Evolutionary conservation across 1,284 basidiomycete genomes (phyloP), one percentile per base, ranked within the genome.

Genomic region (Rhodotorula sp.): DNA sequence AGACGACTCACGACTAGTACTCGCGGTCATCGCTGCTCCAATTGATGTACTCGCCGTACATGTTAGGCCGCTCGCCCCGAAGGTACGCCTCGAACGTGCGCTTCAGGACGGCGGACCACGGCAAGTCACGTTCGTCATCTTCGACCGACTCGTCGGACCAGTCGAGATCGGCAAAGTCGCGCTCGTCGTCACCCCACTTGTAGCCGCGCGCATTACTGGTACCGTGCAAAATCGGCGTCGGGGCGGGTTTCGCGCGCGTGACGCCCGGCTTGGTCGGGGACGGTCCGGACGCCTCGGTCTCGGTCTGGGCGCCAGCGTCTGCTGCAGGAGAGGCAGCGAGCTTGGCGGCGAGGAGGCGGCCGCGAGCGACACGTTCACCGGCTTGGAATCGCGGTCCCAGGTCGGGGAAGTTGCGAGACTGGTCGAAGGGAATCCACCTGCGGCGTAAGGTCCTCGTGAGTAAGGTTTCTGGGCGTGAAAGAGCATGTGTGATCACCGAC

Each of bases 341-440:
- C 59, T 71, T 77, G 71, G 67, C 74, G 66, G 61, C 71, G 61
- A 66, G 73, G 55, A 68, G 60, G 19, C 78, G 74, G 12, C 79
- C 77, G 0, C 79, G 79, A 8, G 77, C 77, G 43, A 79, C 23
- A 80, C 82, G 62, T 81, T 82, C 47, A 78, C 80, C 23, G 82
- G 76, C 16, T 86, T 83, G 83, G 80, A 97, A 97, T 31, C 86
- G 86, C 5, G 86, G 83, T 1, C 94, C 94, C 28, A 97, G 86
- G 79, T 95, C 94, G 15, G 94, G 94, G 86, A 88, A 97, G 80
- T 95, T 93, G 26, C 93, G 88, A 14, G 86, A 82, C 1, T 90
- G 85, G 80, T 97, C 94, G 77, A 97, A 95, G 4, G 93, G 91
- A 71, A 90, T 88, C 93, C 94, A 95, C 92, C 92, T 94, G 74